Percentiles rank a stretch among this genome's conserved stretches.
phyloP scores from a whole-genome alignment of 495 filamentous ascomycete species.

The Podospora australis region DNA sequence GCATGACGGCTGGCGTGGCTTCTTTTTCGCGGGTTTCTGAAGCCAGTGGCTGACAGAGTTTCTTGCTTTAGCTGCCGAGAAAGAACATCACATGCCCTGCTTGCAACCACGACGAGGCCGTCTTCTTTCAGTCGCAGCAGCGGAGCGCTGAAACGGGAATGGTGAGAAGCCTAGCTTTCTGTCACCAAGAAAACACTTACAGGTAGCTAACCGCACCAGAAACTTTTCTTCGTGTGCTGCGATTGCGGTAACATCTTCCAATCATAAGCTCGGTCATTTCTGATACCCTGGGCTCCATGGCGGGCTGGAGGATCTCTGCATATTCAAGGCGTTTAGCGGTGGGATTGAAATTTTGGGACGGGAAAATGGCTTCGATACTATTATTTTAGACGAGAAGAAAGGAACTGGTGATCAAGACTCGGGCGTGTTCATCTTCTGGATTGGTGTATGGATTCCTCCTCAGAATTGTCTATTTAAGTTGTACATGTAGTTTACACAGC shows the following conservation, averaged over 20 bases:
- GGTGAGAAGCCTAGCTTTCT: constrained; percentile 49
- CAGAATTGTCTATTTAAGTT: constrained; percentile 8
- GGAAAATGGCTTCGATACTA: no score
- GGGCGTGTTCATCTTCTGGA: neutral
- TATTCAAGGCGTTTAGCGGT: constrained; percentile 11
- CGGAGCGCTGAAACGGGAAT: constrained; percentile 95
- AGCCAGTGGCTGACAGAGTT: constrained; percentile 37
- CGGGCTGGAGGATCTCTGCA: neutral
- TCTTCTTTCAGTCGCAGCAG: constrained; percentile 98
- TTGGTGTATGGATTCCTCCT: no score
- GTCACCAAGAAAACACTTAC: neutral
- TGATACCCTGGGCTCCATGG: neutral
- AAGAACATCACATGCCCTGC: constrained; percentile 74
- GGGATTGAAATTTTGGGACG: no score
- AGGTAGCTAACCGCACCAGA: constrained; percentile 48
- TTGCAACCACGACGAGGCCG: constrained; percentile 79
- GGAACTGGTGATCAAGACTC: no score
- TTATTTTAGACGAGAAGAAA: no score
- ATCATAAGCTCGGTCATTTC: constrained; percentile 15
- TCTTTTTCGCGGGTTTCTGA: neutral
- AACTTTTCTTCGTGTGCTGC: constrained; percentile 97
- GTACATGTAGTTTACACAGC: constrained; percentile 20
- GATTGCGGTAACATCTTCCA: constrained; percentile 83
- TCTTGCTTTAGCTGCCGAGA: constrained; percentile 67
- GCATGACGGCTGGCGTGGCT: neutral